Evolutionary conservation across 495 filamentous ascomycete genomes (phyloP), one percentile per base, ranked within the genome.

Genomic region (Aspergillus avenaceus): DNA sequence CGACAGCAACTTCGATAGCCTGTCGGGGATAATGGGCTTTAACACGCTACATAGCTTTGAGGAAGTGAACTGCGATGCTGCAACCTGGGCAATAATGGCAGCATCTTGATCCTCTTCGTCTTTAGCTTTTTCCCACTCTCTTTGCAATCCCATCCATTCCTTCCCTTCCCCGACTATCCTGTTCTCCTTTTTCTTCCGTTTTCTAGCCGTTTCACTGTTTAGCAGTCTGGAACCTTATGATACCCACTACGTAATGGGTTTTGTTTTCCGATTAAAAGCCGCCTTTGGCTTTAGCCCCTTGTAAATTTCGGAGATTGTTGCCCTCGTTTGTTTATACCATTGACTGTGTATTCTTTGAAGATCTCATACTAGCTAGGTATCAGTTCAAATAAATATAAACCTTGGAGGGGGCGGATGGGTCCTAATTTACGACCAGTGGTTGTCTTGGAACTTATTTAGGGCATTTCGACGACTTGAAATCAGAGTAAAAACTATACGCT

Each of bases 31-130:
- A 38, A 87, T 93, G 81, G 88, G 88, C 5, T 92, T 91, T 50
- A 83, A 75, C 36, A 79, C 85, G 42, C 67, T 90, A 50, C 82
- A 91, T 65, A 84, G 70, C 41, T 93, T 87, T 57, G 88, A 93
- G 62, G 87, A 93, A 66, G 78, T 90, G 41, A 84, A 81, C 40
- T 91, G 86, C 66, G 82, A 87, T 45, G 84, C 85, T 19, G 82
- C 85, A 28, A 86, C 78, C 22, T 84, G 81, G 79, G 78, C 75
- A 6, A 79, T 81, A 74, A 69, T 82, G 51, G 74, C 79, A 16
- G 45, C 66, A 4, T 54, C 64, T 19, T 68, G 11, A 43, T 29
- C 13, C 28, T 45, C 11, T 25, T 50, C 23, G 27, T 53, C 25
- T 51, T 29, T 47, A 18, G 2, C 21, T 43, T 52, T 55, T 11